Evolutionary conservation across 768 basidiomycete species (phyloP), one percentile per base, ranked within the genome.

Genomic region (Pleurotus eryngii): DNA sequence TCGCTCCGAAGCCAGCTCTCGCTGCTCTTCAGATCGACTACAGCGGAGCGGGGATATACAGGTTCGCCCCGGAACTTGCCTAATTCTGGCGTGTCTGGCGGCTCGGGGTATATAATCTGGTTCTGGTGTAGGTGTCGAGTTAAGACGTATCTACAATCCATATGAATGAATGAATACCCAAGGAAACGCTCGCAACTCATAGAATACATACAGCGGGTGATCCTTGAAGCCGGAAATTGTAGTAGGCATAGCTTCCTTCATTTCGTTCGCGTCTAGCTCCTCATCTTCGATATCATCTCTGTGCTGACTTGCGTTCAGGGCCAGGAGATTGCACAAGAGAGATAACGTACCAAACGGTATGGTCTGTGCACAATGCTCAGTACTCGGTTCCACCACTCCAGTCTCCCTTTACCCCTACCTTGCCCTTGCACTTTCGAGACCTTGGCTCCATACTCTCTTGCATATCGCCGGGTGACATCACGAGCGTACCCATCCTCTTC

Each of bases 221-320:
- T 92, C 89, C 69, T 98, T 98, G 82, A 98, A 98, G 1, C 94
- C 97, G 26, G 81, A 77, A 55, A 98, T 79, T 9, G 89, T 87
- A 15, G 86, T 87, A 0, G 97, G 97, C 94, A 99, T 97, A 22
- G 89, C 93, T 72, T 96, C 95, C 47, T 81, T 86, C 67, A 90
- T 69, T 67, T 92, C 89, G 58, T 84, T 83, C 0, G 75, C 75
- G 58, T 89, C 78, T 20, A 99, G 75, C 70, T 97, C 93, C 22
- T 91, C 89, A 64, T 98, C 94, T 72, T 99, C 97, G 5, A 90
- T 68, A 61, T 96, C 92, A 68, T 98, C 96, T 59, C 97, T 83
- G 68, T 93, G 81, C 96, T 97, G 54, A 46, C 54, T 49, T 51
- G 46, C 60, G 56, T 64, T 64, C 37, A 61, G 67, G 11, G 3